A percentile compares a stretch with the other conserved stretches of the same genome.
Evolutionary conservation across 352 stramenopile species (phyloP).

Genomic region (Phytophthora meadii): DNA sequence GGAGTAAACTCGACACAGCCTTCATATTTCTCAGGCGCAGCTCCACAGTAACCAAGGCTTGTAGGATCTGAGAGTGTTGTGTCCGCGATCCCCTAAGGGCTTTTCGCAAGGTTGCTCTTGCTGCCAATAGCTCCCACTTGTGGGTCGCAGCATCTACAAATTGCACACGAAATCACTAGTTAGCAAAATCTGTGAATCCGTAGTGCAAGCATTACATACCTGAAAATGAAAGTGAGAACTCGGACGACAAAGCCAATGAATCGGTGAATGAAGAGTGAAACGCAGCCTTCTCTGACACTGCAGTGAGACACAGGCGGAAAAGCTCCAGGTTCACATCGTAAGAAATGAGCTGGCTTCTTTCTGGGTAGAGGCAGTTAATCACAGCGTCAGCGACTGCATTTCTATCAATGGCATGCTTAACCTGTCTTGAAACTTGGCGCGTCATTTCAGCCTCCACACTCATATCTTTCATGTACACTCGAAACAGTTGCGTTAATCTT

Average conservation of each 20-base stretch:
- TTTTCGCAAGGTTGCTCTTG: slow-evolving; percentile 43
- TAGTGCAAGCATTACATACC: slow-evolving; percentile 30
- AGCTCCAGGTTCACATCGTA: slow-evolving; percentile 42
- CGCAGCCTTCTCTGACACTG: slow-evolving; percentile 36
- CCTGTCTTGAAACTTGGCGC: slow-evolving; percentile 30
- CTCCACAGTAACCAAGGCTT: slow-evolving; percentile 51
- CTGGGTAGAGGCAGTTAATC: slow-evolving; percentile 52
- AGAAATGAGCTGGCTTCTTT: slow-evolving; percentile 39
- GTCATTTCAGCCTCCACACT: slow-evolving; percentile 41
- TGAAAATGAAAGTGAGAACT: slow-evolving; percentile 56
- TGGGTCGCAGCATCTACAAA: slow-evolving; percentile 44
- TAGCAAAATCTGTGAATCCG: not conserved
- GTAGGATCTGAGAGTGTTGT: slow-evolving; percentile 39
- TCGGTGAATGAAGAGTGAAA: slow-evolving; percentile 47
- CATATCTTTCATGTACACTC: slow-evolving; percentile 53
- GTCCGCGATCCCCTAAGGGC: slow-evolving; percentile 40
- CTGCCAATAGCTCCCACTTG: slow-evolving; percentile 58
- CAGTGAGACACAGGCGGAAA: slow-evolving; percentile 46
- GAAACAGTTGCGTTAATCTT: slow-evolving; percentile 41
- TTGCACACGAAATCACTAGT: slow-evolving; percentile 2
- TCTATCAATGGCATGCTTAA: slow-evolving; percentile 28
- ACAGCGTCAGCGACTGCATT: slow-evolving; percentile 44
- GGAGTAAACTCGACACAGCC: slow-evolving; percentile 43
- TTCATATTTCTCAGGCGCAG: slow-evolving; percentile 52
- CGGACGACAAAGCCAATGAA: slow-evolving; percentile 37